These are phyloP conservation scores for Scutellaria barbata DNA, from an alignment of 257 asterid genomes.

Conservation along the genomic window DNA sequence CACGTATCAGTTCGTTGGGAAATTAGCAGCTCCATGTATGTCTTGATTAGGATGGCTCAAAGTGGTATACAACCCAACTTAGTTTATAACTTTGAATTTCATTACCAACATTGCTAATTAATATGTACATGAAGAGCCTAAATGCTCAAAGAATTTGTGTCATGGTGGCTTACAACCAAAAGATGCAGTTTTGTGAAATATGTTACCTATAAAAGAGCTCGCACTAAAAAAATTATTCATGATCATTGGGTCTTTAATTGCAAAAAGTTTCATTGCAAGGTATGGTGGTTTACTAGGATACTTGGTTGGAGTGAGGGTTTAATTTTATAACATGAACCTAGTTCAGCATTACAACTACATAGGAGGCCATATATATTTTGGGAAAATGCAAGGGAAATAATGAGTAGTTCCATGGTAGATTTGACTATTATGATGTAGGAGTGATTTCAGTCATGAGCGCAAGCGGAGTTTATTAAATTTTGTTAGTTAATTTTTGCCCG, in stretches of 20 bases:
- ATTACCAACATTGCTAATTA: background rate
- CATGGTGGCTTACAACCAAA: background rate
- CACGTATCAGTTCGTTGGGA: too few species aligned
- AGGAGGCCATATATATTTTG: background rate
- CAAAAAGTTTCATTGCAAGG: background rate
- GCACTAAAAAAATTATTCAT: background rate
- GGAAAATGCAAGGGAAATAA: conserved; percentile 1
- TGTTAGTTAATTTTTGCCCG: too few species aligned
- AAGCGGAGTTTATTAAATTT: background rate
- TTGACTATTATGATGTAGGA: conserved; percentile 1
- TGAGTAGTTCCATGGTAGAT: background rate
- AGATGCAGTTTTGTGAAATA: background rate
- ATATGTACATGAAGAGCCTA: conserved; percentile 15
- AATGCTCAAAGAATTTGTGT: background rate
- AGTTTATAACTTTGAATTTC: background rate
- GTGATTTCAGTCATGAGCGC: background rate
- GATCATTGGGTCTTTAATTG: background rate
- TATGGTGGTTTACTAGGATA: background rate
- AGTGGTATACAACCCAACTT: background rate
- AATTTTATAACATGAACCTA: conserved; percentile 9
- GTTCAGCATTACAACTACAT: background rate
- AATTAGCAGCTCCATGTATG: too few species aligned
- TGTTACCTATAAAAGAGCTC: background rate
- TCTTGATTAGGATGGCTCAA: too few species aligned
- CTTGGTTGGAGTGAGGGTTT: background rate